Evolutionary conservation across 2,329 filamentous ascomycete genomes (phyloP).

Genomic region (Ophiostoma ulmi): DNA sequence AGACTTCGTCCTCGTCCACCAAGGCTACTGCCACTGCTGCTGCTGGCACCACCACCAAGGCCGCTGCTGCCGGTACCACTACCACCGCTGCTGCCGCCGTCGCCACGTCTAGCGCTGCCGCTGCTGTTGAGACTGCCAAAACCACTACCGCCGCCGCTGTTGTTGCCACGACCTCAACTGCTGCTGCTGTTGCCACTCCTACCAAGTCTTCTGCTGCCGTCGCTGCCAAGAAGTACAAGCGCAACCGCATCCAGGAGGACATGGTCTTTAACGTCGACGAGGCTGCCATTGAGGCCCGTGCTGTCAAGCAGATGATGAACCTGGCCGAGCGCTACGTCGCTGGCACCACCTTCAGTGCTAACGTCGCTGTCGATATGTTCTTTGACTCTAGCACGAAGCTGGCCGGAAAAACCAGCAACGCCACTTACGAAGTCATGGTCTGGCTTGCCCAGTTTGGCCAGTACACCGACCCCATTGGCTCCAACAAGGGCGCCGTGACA

Average conservation of each 20-base stretch:
- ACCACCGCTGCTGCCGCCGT: background rate
- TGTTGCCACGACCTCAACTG: background rate
- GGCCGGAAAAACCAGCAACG: slow-evolving; percentile 39
- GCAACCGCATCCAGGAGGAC: background rate
- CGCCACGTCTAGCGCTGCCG: slow-evolving; percentile 34
- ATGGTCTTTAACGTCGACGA: slow-evolving; percentile 12
- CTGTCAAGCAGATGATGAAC: background rate
- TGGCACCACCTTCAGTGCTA: slow-evolving; percentile 42
- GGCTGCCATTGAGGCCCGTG: slow-evolving; percentile 11
- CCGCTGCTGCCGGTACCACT: background rate
- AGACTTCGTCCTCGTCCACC: slow-evolving; percentile 30
- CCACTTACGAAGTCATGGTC: slow-evolving; percentile 37
- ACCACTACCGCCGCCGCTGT: background rate
- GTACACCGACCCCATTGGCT: slow-evolving; percentile 46
- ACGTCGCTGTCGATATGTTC: slow-evolving; percentile 57
- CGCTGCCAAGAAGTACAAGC: background rate
- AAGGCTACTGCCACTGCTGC: background rate
- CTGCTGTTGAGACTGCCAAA: slow-evolving; percentile 32
- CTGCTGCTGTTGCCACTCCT: background rate
- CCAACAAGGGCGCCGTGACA: slow-evolving; percentile 32
- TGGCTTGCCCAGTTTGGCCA: slow-evolving; percentile 45
- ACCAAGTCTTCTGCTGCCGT: background rate
- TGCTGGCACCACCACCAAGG: background rate
- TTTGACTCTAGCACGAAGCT: slow-evolving; percentile 42
- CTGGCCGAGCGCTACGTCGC: slow-evolving; percentile 50